These are phyloP conservation scores for Aureoboletus auriporus DNA, from an alignment of 768 basidiomycete genomes.

Conservation along the genomic window DNA sequence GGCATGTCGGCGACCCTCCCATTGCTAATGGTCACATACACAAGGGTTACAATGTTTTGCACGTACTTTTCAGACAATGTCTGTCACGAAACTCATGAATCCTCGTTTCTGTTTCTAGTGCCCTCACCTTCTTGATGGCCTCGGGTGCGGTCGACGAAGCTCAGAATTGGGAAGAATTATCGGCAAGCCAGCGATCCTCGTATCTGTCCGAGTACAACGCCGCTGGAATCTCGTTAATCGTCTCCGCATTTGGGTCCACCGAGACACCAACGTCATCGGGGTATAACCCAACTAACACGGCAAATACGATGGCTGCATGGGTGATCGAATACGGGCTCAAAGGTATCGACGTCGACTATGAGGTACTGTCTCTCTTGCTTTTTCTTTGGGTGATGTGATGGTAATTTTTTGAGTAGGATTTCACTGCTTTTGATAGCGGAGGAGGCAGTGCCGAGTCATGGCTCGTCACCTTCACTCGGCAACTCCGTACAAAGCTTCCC, in stretches of 20 bases:
- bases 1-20: not conserved
- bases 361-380: slow-evolving; percentile 18
- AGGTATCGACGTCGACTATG: slow-evolving; percentile 56
- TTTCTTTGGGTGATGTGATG: not conserved
- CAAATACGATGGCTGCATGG: slow-evolving; percentile 43
- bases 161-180: slow-evolving; percentile 39
- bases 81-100: not conserved
- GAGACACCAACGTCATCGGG: slow-evolving; percentile 39
- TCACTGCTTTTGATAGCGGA: slow-evolving; percentile 29
- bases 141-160: slow-evolving; percentile 44
- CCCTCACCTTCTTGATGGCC: slow-evolving; percentile 40
- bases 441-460: slow-evolving; percentile 38
- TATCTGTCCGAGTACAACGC: slow-evolving; percentile 46
- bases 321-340: slow-evolving; percentile 46
- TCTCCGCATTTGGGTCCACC: slow-evolving; percentile 49
- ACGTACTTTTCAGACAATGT: not conserved
- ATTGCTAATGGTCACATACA: not conserved
- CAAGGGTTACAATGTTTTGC: slow-evolving; percentile 35
- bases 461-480: slow-evolving; percentile 30
- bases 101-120: slow-evolving; percentile 12
- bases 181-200: slow-evolving; percentile 33
- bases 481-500: slow-evolving; percentile 32
- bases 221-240: slow-evolving; percentile 55
- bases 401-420: slow-evolving; percentile 20
- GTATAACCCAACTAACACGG: slow-evolving; percentile 35